Conservation (phyloP, 1,139 yeast species). For the Pichia sp. region DNA sequence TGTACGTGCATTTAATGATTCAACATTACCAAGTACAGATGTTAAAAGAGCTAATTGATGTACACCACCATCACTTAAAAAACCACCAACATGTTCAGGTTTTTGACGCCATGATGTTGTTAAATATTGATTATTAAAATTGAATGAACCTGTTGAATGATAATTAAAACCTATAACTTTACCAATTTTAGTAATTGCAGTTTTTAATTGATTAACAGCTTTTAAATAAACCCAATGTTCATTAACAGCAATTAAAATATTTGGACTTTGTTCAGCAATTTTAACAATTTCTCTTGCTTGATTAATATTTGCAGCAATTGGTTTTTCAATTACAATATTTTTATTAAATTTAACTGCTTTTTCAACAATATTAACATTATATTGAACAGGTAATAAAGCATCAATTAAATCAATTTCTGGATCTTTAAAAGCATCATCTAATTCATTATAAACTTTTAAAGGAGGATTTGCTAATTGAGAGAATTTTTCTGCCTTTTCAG, state of each 20-base stretch:
- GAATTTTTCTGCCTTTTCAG: slow-evolving; percentile 70
- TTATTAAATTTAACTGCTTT: slow-evolving; percentile 65
- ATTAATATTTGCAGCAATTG: slow-evolving; percentile 76
- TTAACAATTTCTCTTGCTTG: slow-evolving; percentile 78
- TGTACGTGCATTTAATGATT: slow-evolving; percentile 63
- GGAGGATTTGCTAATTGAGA: slow-evolving; percentile 59
- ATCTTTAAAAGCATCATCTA: slow-evolving; percentile 63
- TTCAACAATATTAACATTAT: slow-evolving; percentile 58
- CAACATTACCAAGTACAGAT: slow-evolving; percentile 71
- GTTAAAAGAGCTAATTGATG: slow-evolving; percentile 87
- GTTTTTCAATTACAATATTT: slow-evolving; percentile 81
- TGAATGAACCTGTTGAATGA: slow-evolving; percentile 77
- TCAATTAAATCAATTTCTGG: slow-evolving; percentile 67
- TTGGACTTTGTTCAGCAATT: slow-evolving; percentile 56
- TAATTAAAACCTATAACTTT: slow-evolving; percentile 70
- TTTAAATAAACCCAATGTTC: slow-evolving; percentile 81
- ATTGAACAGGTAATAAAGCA: slow-evolving; percentile 81
- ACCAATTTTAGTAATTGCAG: slow-evolving; percentile 65
- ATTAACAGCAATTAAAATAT: slow-evolving; percentile 48
- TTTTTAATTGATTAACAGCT: slow-evolving; percentile 47
- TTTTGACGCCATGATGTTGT: slow-evolving; percentile 77
- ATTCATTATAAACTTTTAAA: slow-evolving; percentile 51
- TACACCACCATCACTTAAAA: slow-evolving; percentile 89
- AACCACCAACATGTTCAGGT: slow-evolving; percentile 91
- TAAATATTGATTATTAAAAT: slow-evolving; percentile 56